Base-by-base conservation (phyloP, 192 early-diverging fungal species). In the Coemansia sp. region DNA sequence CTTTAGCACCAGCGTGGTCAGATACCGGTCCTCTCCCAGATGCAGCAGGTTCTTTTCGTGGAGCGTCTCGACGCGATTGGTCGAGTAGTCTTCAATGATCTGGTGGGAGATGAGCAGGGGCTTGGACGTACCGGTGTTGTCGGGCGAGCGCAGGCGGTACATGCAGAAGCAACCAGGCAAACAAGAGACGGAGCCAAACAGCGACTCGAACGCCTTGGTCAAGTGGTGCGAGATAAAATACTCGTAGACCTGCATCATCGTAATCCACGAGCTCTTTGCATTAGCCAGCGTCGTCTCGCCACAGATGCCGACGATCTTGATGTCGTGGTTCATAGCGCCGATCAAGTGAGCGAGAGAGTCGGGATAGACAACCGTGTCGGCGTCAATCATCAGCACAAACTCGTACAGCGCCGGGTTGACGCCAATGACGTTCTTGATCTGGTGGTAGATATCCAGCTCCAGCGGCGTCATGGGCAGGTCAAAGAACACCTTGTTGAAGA, bases 231-330 rank as follows among this genome's bases (percentile, higher is more conserved):
- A 92, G 70, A 98, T 96, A 79, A 92, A 98, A 85, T 98, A 98
- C 83, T 99, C 96, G 75, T 97, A 98, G 38, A 99, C 94, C 70
- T 98, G 96, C 84, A 99, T 97, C 94, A 96, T 96, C 6, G 96
- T 95, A 42, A 93, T 89, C 93, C 93, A 97, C 20, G 93, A 92
- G 50, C 89, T 85, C 72, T 93, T 90, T 74, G 96, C 94, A 76
- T 98, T 98, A 9, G 91, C 87, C 64, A 99, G 84, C 66, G 85
- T 86, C 6, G 97, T 99, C 72, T 99, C 97, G 64, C 97, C 97
- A 72, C 95, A 98, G 21, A 95, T 83, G 31, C 96, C 97, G 73
- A 94, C 90, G 39, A 98, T 90, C 79, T 92, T 91, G 47, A 87
- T 85, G 78, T 99, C 96, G 68, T 94, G 88, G 57, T 91, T 86